Evolutionary conservation across 2,329 filamentous ascomycete species (phyloP).

Genomic region (Clarireedia sp.): DNA sequence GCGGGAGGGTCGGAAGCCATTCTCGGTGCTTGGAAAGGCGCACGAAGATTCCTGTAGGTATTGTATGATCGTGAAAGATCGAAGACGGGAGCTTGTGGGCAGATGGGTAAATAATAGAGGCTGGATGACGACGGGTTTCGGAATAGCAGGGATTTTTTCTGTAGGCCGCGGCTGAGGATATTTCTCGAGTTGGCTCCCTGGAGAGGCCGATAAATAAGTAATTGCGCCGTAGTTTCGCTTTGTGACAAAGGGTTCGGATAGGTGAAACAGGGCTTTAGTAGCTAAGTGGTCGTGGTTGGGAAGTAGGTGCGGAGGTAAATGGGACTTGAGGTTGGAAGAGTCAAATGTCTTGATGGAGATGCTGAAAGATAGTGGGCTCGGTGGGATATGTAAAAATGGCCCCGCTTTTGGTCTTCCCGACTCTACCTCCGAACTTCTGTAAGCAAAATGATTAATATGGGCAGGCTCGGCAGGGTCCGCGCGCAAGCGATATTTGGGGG

Average conservation of each 20-base stretch:
- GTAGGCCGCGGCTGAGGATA: not conserved
- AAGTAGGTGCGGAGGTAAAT: not conserved
- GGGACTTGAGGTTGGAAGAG: not conserved
- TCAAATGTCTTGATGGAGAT: not conserved
- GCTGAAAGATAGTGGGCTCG: not conserved
- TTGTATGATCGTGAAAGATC: not conserved
- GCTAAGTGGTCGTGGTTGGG: not conserved
- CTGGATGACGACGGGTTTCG: conserved; percentile 10
- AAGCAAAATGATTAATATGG: no score
- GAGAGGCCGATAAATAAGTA: not conserved
- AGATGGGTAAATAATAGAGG: not conserved
- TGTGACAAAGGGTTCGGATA: not conserved
- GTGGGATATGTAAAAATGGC: not conserved
- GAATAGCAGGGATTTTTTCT: not conserved
- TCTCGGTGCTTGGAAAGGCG: not conserved
- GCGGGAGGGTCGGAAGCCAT: conserved; percentile 15
- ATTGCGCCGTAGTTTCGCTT: not conserved
- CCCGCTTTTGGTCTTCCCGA: not conserved
- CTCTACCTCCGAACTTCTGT: no score
- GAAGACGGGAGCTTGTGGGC: not conserved
- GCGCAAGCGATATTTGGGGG: no score
- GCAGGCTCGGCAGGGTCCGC: no score
- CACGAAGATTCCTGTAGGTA: not conserved
- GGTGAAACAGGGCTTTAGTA: not conserved
- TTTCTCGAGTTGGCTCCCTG: not conserved